Base-by-base conservation (phyloP, 192 early-diverging fungal genomes). In the Ramicandelaber brevisporus region DNA sequence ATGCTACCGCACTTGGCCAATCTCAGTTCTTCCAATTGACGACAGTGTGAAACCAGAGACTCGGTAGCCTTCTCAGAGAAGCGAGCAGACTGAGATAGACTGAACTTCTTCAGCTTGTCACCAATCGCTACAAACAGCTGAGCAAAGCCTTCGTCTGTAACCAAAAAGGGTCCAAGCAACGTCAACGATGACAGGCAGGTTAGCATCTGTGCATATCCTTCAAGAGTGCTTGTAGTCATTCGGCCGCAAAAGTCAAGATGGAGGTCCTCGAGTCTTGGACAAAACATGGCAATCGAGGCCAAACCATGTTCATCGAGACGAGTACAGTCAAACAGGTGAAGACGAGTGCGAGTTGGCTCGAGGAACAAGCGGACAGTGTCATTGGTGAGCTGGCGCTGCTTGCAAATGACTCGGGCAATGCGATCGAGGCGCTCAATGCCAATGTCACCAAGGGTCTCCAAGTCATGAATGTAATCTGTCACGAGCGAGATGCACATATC, bases 361-460 rank as follows among this genome's bases (percentile, higher is more conserved):
- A 78, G 35, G 36, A 89, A 89, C 26, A 89, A 48, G 9, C 56
- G 40, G 17, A 82, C 22, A 3, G 67, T 82, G 1, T 54, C 36
- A 15, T 50, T 43, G 19, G 61, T 65, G 30, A 89, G 43, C 14
- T 61, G 39, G 1, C 84, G 69, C 46, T 69, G 61, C n/a, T 70
- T 63, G 36, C 65, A 48, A 21, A 89, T 71, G 30, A 89, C 80
- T 24, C 59, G 70, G 33, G 68, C 64, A 15, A 89, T 64, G 34
- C 60, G 57, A 33, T 65, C 54, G 54, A 80, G 56, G 39, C 65
- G 73, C 15, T 58, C 30, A 2, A 46, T 49, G 6, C 71, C 48
- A 16, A 89, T 74, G 38, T 76, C 73, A n/a, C 84, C 84, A 51
- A 89, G 66, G 10, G 62, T 61, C 28, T 84, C 79, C 0, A 89